Base-by-base conservation (phyloP, 352 stramenopile species). In the Phytopythium mirpurense region DNA sequence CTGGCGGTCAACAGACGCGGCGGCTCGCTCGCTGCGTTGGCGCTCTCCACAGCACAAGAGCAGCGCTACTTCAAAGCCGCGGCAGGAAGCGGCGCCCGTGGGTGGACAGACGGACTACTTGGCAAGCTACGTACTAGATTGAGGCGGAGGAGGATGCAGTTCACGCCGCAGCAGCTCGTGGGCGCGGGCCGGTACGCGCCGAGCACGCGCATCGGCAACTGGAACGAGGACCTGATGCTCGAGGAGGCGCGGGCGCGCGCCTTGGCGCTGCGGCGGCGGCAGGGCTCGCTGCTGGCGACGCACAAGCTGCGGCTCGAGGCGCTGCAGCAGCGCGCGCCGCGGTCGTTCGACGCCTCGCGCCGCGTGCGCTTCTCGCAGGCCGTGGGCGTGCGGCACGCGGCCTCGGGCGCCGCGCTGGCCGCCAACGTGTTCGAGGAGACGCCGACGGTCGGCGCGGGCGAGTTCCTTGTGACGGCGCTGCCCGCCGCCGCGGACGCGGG, bases 161-260 rank as follows among this genome's bases (percentile, higher is more conserved):
- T 96, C 63, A 96, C 86, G n/a, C 86, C 86, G 36, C 86, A 96
- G 64, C 86, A 96, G 59, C 82, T 94, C 49, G 79, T 93, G 15
- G 86, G 86, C 26, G 86, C 82, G 18, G 84, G 83, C 2, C 78
- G 84, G 21, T 94, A 94, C 65, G 80, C 74, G 51, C 76, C 82
- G 15, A 68, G 56, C 27, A 96, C 84, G 44, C 86, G 82, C 44
- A 91, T 94, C 49, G 86, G 86, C 48, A 96, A 96, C 55, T 96
- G 86, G 86, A 94, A 94, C 70, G 84, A 96, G 61, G 86, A 96
- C 52, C 57, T 91, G 54, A 90, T 93, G 83, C 70, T 94, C 19
- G 84, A 95, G 27, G 83, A 95, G 51, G 80, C 84, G 42, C 77
- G 81, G 44, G 79, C 92, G 78, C 78, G 90, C 54, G 86, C 91